phyloP scores from a whole-genome alignment of 148 eudicot genomes.

The Spergularia bocconei region DNA sequence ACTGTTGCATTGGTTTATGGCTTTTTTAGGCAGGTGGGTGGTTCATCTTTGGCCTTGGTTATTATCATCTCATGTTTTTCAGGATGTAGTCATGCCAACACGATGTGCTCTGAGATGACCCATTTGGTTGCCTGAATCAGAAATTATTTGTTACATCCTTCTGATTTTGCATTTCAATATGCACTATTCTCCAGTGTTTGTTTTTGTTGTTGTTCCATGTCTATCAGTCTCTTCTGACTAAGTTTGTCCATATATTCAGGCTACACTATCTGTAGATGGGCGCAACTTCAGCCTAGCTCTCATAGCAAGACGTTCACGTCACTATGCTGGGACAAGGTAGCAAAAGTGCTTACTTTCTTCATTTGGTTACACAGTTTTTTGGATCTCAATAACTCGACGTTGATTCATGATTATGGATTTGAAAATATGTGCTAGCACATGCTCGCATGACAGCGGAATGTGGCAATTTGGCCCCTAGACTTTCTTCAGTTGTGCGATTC shows the following conservation, averaged over 20 bases:
- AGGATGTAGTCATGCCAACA: not conserved
- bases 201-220: conserved; percentile 9
- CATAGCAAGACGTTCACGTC: conserved; percentile 91
- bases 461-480: no score
- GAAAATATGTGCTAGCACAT: not conserved
- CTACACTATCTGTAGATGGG: conserved; percentile 61
- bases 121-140: not conserved
- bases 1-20: conserved; percentile 94
- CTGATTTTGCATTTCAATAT: no score
- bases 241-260: conserved; percentile 36
- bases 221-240: not conserved
- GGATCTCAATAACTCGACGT: not conserved
- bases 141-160: not conserved
- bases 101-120: conserved; percentile 1
- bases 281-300: conserved; percentile 63
- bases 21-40: conserved; percentile 75
- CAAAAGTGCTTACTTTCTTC: conserved; percentile 4
- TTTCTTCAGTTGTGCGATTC: no score
- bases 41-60: conserved; percentile 12
- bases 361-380: not conserved
- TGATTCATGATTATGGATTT: not conserved
- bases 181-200: not conserved
- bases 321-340: conserved; percentile 97
- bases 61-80: not conserved
- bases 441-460: not conserved